These are phyloP conservation scores for Suillus ampliporus DNA, from an alignment of 768 basidiomycete species.

Conservation along the genomic window DNA sequence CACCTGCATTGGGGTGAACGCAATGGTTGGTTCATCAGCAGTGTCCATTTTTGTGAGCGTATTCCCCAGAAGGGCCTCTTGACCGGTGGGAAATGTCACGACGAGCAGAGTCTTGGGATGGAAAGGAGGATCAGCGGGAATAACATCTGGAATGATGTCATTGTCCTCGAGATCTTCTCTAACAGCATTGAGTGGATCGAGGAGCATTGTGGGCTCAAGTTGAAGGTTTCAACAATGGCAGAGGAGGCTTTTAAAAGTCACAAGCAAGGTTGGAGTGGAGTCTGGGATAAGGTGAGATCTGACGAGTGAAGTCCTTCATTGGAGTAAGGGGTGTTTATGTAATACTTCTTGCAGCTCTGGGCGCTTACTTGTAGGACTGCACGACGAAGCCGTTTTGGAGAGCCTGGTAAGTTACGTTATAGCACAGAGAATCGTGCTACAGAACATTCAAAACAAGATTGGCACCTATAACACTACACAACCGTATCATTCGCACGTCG, in stretches of 20 bases:
- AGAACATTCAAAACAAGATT: neutral
- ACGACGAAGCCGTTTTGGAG: neutral
- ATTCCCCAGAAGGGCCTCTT: conserved; percentile 44
- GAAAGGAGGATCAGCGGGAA: conserved; percentile 31
- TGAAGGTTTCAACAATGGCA: neutral
- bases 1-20: conserved; percentile 48
- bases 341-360: neutral
- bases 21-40: conserved; percentile 55
- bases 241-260: no score
- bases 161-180: conserved; percentile 18
- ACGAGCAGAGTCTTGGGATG: conserved; percentile 34
- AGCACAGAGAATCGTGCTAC: neutral
- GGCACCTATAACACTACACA: neutral
- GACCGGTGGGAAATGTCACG: conserved; percentile 35
- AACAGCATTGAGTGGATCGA: conserved; percentile 34
- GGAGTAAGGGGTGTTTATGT: conserved; percentile 4
- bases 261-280: neutral
- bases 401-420: neutral
- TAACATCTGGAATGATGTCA: conserved; percentile 37
- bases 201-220: conserved; percentile 4
- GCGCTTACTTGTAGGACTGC: no score
- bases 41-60: conserved; percentile 44
- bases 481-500: conserved; percentile 42
- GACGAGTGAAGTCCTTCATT: neutral
- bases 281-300: neutral